Base-by-base conservation (phyloP, 345 rosid species). In the Trapa incisa region DNA sequence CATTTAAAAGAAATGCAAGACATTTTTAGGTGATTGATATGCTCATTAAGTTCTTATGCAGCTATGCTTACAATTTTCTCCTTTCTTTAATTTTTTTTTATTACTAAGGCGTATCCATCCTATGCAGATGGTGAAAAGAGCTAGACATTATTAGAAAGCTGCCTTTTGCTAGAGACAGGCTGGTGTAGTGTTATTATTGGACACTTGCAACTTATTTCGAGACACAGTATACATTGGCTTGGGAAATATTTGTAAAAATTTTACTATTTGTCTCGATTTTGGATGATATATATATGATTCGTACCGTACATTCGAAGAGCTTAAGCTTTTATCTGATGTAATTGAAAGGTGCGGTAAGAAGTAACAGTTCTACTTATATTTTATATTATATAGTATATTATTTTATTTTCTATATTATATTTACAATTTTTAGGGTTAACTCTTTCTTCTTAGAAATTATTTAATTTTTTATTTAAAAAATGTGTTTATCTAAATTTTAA, bases 281-380 rank as follows among this genome's bases (percentile, higher is more conserved):
- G 1, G 82, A 78, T 68, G 81, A n/a, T n/a, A 78, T 65, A 74
- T 67, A 0, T 80, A 73, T 37, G 81, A 75, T 54, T 57, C 66
- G 1, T 72, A 78, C 48, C 80, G 82, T 17, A 78, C 71, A 3
- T n/a, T 56, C 37, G 80, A 76, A 45, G 48, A 45, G 48, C 48
- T 45, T 4, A 10, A 45, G 48, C 48, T 45, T 1, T 45, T 45
- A 13, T 65, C 80, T 10, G 37, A 74, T 50, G 79, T 62, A 32
- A 10, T 74, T 43, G 48, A 72, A 47, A 61, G 71, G 66, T 37
- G 1, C 16, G 4, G 4, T 33, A 58, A n/a, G n/a, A n/a, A n/a
- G n/a, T n/a, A n/a, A n/a, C n/a, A n/a, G n/a, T n/a, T n/a, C n/a
- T n/a, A n/a, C n/a, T n/a, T n/a, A n/a, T n/a, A n/a, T n/a, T n/a